Base-by-base conservation (phyloP, 148 eudicot species). In the Selenicereus undatus region DNA sequence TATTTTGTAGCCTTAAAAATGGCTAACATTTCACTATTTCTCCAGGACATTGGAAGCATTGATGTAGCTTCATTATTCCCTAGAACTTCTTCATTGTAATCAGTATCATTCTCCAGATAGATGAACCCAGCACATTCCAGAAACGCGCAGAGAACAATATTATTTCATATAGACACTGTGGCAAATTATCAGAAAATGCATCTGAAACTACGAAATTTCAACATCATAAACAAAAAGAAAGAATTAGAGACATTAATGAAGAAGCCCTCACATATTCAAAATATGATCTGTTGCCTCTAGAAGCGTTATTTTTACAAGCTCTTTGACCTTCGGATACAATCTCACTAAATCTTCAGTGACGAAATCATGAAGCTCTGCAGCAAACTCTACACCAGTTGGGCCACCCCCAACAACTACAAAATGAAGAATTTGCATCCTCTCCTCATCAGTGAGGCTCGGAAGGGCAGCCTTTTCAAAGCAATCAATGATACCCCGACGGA, bases 331-430 rank as follows among this genome's bases (percentile, higher is more conserved):
- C 42, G 94, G 92, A 80, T 91, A 91, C 79, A 88, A 76, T 56
- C 73, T 88, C 21, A 79, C 88, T 62, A 91, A 68, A 84, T 91
- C 94, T 24, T 90, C 93, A 65, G 43, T 87, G 50, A 91, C 89
- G 84, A 81, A 90, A 81, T 91, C 94, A 81, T 91, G 94, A 79
- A 90, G 90, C 82, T 91, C 91, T 0, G 94, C 93, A 7, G 91
- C 88, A 85, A 90, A 91, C 86, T 91, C 94, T 48, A 91, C 94
- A 64, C 94, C 94, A 17, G 91, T 88, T 48, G 94, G 94, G 9
- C 94, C 94, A 71, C 93, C 94, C n/a, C 94, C 92, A 51, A 91
- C 94, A 60, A 91, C 85, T 27, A 91, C 93, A 79, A 91, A 91
- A 78, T 91, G 94, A 70, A 91, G 94, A 76, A 91, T 56, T 71